Base-by-base conservation (phyloP, 2,329 filamentous ascomycete species). In the Aspergillus terreus region DNA sequence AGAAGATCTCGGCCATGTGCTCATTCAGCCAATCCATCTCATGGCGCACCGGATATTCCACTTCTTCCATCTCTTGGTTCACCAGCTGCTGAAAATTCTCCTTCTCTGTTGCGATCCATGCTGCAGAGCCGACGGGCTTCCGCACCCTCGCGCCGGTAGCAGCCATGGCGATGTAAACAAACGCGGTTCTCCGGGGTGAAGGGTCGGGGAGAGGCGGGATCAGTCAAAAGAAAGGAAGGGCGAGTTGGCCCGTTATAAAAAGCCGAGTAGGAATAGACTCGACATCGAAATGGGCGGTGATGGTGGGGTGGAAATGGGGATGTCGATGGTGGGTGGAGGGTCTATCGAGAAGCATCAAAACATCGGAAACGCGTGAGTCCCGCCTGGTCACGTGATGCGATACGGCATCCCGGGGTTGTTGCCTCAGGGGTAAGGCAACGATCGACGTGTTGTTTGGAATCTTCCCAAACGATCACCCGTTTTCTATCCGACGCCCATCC, bases 21-120 rank as follows among this genome's bases (percentile, higher is more conserved):
- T 97, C 94, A 66, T 99, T 97, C 63, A 99, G 78, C 94, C 94
- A 99, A 69, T 97, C 92, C 65, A 97, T 78, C 71, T 99, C 94
- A 73, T 97, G 95, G 52, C 89, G 84, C 56, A 90, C 92, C 27
- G 91, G 90, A 74, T 89, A 97, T 41, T 88, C 84, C 66, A 97
- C 95, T 74, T 99, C 95, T 60, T 97, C 92, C 49, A 89, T 82
- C 71, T 97, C 94, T 50, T 90, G 82, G 44, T 87, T 80, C 14
- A 88, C 82, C 57, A 96, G 85, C 58, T 88, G 82, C 49, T 84
- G 76, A 12, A 90, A 86, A 64, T 92, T 88, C 41, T 86, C 81
- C 62, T 92, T 83, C 77, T 99, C 94, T 59, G 90, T 85, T 30
- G 85, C 77, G 58, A 96, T 84, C 94, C 94, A 99, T 74, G 86